phyloP scores from a whole-genome alignment of 139 green algal species.

The Desmodesmus armatus region DNA sequence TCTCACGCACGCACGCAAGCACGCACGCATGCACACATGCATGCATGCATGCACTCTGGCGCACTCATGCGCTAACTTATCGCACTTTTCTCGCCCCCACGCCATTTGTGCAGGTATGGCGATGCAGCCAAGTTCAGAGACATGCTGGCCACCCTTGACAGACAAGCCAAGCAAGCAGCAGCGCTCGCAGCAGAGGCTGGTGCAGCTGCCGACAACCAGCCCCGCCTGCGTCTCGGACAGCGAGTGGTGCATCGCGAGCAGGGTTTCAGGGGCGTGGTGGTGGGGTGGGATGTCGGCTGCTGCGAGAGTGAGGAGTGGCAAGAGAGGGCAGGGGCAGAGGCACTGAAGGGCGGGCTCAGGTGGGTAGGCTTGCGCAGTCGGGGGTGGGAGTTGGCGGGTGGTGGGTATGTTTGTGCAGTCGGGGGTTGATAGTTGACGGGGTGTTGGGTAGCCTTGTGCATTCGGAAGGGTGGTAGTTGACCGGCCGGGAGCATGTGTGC shows the following conservation, averaged over 20 bases:
- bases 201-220: neutral
- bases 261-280: constrained; percentile 75
- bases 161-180: constrained; percentile 47
- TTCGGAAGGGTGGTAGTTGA: too few relatives aligned
- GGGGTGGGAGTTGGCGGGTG: neutral
- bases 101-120: constrained; percentile 76
- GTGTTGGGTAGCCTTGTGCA: too few relatives aligned
- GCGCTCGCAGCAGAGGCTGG: constrained; percentile 8
- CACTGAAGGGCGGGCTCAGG: constrained; percentile 20
- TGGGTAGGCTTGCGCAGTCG: constrained; percentile 3
- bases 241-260: constrained; percentile 69
- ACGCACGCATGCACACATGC: too few relatives aligned
- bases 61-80: too few relatives aligned
- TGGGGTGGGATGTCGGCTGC: constrained; percentile 81
- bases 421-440: too few relatives aligned
- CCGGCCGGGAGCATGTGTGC: too few relatives aligned
- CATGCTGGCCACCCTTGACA: constrained; percentile 72
- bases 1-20: too few relatives aligned
- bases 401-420: too few relatives aligned
- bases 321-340: constrained; percentile 33
- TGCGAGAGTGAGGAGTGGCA: constrained; percentile 84
- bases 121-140: constrained; percentile 79
- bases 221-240: constrained; percentile 73
- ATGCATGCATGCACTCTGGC: too few relatives aligned
- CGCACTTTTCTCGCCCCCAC: too few relatives aligned